These are phyloP conservation scores for Psilocybe sp. DNA, from an alignment of 768 basidiomycete species.

Conservation along the genomic window DNA sequence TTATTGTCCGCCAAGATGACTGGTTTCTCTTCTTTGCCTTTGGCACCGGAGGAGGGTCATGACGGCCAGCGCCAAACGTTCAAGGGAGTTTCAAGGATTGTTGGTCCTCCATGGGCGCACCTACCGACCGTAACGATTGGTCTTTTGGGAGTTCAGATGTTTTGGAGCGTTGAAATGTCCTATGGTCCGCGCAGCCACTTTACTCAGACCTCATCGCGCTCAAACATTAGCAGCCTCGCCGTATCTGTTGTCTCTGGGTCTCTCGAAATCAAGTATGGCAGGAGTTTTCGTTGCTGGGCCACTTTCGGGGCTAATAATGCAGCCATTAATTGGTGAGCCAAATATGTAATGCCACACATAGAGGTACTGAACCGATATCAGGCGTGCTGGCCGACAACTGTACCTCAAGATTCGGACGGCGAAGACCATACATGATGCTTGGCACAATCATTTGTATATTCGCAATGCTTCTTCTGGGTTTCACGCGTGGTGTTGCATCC, in stretches of 20 bases:
- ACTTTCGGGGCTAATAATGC: slow-evolving; percentile 84
- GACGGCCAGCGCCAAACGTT: slow-evolving; percentile 31
- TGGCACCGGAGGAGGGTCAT: slow-evolving; percentile 40
- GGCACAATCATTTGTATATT: slow-evolving; percentile 64
- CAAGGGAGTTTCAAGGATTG: slow-evolving; percentile 55
- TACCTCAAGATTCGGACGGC: slow-evolving; percentile 77
- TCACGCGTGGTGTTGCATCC: slow-evolving; percentile 66
- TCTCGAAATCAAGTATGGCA: slow-evolving; percentile 84
- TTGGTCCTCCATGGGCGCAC: slow-evolving; percentile 66
- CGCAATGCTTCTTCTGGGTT: slow-evolving; percentile 83
- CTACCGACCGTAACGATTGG: slow-evolving; percentile 75
- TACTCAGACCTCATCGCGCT: not conserved
- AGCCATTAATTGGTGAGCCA: slow-evolving; percentile 77
- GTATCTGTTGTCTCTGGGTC: slow-evolving; percentile 84
- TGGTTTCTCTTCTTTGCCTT: slow-evolving; percentile 45
- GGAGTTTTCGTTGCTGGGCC: slow-evolving; percentile 93
- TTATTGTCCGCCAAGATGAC: slow-evolving; percentile 36
- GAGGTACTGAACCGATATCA: slow-evolving; percentile 26
- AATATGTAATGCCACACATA: not conserved
- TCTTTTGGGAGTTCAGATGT: slow-evolving; percentile 79
- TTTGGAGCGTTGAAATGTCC: slow-evolving; percentile 96
- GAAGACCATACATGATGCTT: slow-evolving; percentile 81
- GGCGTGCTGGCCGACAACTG: slow-evolving; percentile 79
- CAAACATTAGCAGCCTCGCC: slow-evolving; percentile 54
- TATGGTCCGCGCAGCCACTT: slow-evolving; percentile 51